phyloP scores from a whole-genome alignment of 257 asterid species.

The Rauvolfia tetraphylla region DNA sequence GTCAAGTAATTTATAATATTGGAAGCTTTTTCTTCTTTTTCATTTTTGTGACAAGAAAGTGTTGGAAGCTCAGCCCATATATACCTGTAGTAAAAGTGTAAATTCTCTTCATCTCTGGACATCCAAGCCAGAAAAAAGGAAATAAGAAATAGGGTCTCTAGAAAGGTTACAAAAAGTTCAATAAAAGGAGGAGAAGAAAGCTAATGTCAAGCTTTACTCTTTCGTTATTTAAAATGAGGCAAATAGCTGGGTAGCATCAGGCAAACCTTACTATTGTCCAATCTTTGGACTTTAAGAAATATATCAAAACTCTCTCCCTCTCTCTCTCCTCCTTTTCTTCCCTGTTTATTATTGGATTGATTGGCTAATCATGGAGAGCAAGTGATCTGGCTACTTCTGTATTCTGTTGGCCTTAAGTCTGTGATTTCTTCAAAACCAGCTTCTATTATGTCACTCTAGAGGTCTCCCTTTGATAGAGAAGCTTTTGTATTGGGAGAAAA shows the following conservation, averaged over 20 bases:
- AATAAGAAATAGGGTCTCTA: background rate
- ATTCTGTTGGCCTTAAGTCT: slow-evolving; percentile 13
- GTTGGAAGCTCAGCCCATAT: background rate
- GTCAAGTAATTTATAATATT: background rate
- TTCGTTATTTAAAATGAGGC: slow-evolving; percentile 22
- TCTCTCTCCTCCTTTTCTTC: slow-evolving; percentile 1
- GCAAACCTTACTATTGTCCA: slow-evolving; percentile 16
- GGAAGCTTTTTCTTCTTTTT: slow-evolving; percentile 1
- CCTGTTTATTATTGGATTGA: slow-evolving; percentile 27
- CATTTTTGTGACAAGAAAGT: too few species aligned
- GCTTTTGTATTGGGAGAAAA: background rate
- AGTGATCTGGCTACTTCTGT: slow-evolving; percentile 13
- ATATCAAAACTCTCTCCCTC: slow-evolving; percentile 13
- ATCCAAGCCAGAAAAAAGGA: background rate
- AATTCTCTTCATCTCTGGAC: background rate
- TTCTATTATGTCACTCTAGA: slow-evolving; percentile 13
- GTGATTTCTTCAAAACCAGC: slow-evolving; percentile 7
- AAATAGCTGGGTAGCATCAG: slow-evolving; percentile 34
- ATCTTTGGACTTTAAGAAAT: slow-evolving; percentile 9
- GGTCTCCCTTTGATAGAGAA: background rate
- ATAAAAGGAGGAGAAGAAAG: background rate
- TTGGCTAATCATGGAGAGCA: slow-evolving; percentile 34
- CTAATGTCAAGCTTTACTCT: slow-evolving; percentile 16
- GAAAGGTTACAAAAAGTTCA: background rate
- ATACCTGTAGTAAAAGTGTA: background rate